Base-by-base conservation (phyloP, 495 filamentous ascomycete species). In the Bacidia gigantensis region DNA sequence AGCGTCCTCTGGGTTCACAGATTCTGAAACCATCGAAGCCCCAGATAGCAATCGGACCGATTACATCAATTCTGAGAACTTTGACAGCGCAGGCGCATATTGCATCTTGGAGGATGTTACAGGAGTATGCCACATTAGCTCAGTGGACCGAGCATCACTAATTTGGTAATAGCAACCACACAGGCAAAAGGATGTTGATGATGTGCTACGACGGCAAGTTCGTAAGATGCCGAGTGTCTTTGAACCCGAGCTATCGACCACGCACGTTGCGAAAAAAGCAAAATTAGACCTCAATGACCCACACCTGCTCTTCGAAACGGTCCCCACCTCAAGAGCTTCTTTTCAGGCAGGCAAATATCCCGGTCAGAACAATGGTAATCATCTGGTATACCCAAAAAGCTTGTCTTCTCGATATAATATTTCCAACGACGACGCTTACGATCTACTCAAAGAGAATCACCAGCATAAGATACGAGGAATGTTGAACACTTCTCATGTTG, bases 381-480 rank as follows among this genome's bases (percentile, higher is more conserved):
- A 49, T 25, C 46, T 45, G 26, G 46, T 26, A 3, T 49, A 49
- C 10, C 67, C 25, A 65, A 71, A 39, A 65, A 65, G 67, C 46
- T 67, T 93, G n/a, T 78, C 73, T 23, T 75, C 81, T 55, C 77
- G 89, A 21, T 97, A 94, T 74, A 96, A 97, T 64, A 84, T 95
- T 46, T 95, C 90, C 24, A 95, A 95, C 53, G 92, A 99, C 60
- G 82, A 87, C 43, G 89, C 88, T 1, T 99, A 99, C 62, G 87
- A 95, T 58, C 80, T 85, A 49, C 76, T 99, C 41, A 97, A 99
- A 67, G 87, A 93, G 63, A 99, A 96, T 63, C 86, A 89, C 57
- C 87, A 93, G 68, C 90, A 83, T 72, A 95, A 93, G 67, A 83
- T 99, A 56, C 82, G 92, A 39, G 90, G 87, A 44, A 93, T 84